Percentiles rank a stretch among this genome's conserved stretches.
Conservation (phyloP, 2,329 filamentous ascomycete species). For the Didymella segeticola region DNA sequence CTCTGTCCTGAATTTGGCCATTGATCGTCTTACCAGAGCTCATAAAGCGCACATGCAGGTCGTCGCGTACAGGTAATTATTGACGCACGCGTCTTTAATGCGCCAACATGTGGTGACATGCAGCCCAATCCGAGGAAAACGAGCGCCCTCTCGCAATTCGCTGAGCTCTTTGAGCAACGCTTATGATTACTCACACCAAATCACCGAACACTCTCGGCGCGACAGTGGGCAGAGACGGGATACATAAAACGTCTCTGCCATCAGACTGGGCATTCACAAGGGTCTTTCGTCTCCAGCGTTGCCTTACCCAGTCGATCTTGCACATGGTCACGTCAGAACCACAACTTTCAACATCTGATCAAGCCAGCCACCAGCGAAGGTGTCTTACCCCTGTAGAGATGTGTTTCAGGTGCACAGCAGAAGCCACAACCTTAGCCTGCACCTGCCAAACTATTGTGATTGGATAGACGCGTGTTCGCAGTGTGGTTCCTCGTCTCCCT, state of each 20-base stretch:
- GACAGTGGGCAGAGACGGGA: background rate
- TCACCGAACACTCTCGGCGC: background rate
- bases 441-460: constrained; percentile 1
- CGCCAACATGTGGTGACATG: background rate
- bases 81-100: background rate
- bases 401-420: constrained; percentile 3
- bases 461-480: constrained; percentile 6
- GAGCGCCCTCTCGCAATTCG: background rate
- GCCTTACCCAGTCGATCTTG: background rate
- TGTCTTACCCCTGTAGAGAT: background rate
- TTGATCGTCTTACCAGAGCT: background rate
- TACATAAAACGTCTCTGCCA: background rate
- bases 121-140: constrained; percentile 3
- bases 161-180: background rate
- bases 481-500: background rate
- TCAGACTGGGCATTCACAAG: background rate
- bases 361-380: background rate
- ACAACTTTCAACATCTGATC: background rate
- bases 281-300: background rate
- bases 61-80: background rate
- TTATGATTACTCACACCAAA: background rate
- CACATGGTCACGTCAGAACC: background rate
- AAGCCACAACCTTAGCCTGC: constrained; percentile 2
- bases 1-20: background rate
- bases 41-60: background rate